phyloP scores from a whole-genome alignment of 2,329 filamentous ascomycete genomes.

The Beauveria australis region DNA sequence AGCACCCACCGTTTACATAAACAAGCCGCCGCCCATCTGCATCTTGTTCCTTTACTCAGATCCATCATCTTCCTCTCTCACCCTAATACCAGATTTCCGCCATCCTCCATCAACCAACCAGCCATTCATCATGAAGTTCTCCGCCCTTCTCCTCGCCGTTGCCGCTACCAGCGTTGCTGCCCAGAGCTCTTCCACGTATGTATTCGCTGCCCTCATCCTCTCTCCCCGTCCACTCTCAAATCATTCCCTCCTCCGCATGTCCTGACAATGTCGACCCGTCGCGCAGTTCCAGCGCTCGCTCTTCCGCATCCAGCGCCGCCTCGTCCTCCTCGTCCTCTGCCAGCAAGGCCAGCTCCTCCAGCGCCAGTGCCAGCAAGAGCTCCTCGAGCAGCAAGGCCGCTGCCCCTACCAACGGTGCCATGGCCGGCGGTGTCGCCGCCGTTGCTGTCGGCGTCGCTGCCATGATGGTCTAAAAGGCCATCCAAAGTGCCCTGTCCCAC shows the following conservation, averaged over 20 bases:
- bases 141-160: neutral
- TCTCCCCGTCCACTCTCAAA: neutral
- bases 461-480: neutral
- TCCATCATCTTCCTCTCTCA: neutral
- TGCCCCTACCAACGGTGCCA: neutral
- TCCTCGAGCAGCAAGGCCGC: neutral
- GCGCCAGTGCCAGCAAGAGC: neutral
- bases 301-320: neutral
- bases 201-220: neutral
- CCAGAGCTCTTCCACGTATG: neutral
- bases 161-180: neutral
- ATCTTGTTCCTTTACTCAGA: no score
- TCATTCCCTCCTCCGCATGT: neutral
- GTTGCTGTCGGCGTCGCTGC: slow-evolving; percentile 1
- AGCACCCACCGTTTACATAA: no score
- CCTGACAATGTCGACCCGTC: neutral
- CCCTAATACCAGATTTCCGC: neutral
- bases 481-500: neutral
- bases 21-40: no score
- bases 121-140: slow-evolving; percentile 1
- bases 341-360: neutral
- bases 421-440: neutral
- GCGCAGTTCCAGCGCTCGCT: neutral
- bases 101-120: neutral
- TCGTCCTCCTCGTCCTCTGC: neutral